Evolutionary conservation across 345 rosid species (phyloP).

Genomic region (Isatis tinctoria): DNA sequence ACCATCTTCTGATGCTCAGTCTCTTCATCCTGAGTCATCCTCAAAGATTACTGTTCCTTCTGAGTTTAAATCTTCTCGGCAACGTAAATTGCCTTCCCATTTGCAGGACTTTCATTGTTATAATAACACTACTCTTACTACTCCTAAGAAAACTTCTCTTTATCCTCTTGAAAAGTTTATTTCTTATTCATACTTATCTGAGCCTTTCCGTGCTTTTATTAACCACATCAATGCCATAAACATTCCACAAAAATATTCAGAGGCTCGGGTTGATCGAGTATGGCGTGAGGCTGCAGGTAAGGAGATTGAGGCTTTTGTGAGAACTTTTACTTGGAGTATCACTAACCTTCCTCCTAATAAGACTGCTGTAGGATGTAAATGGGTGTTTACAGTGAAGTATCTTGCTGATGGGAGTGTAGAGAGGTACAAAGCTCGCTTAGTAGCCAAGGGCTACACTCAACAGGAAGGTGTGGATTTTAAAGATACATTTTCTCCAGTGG

Average conservation of each 20-base stretch:
- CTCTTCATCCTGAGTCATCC: too few relatives aligned
- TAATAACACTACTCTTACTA: too few relatives aligned
- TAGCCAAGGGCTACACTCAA: too few relatives aligned
- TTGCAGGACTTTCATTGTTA: too few relatives aligned
- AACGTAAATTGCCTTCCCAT: too few relatives aligned
- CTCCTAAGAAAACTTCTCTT: neutral
- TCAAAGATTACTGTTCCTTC: too few relatives aligned
- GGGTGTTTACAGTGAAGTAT: neutral
- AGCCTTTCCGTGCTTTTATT: neutral
- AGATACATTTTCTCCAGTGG: too few relatives aligned
- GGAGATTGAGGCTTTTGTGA: neutral
- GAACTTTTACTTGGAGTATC: neutral
- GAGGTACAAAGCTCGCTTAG: too few relatives aligned
- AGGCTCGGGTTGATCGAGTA: neutral
- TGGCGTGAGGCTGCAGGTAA: too few relatives aligned
- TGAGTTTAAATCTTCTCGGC: too few relatives aligned
- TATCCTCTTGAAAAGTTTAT: neutral
- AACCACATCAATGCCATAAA: neutral
- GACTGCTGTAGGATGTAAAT: neutral
- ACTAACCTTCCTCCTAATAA: neutral
- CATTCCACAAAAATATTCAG: neutral
- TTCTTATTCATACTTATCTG: neutral
- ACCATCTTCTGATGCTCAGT: too few relatives aligned
- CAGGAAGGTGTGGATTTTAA: too few relatives aligned
- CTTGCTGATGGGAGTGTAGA: neutral